These are phyloP conservation scores for Tulasnella sp. DNA, from an alignment of 768 basidiomycete species.

Conservation along the genomic window DNA sequence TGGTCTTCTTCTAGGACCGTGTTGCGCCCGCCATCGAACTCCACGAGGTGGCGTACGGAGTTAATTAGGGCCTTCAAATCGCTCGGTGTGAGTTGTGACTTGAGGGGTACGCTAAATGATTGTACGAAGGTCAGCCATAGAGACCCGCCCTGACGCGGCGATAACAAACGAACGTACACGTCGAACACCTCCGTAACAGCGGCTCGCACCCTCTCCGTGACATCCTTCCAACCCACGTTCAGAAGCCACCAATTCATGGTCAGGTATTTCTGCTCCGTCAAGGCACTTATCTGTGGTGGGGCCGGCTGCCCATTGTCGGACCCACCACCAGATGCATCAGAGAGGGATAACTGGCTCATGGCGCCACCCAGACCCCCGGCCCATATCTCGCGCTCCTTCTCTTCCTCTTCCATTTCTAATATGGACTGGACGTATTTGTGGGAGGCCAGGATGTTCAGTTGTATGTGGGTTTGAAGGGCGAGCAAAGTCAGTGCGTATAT, in stretches of 20 bases:
- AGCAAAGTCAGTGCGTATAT: constrained; percentile 81
- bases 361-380: background rate
- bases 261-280: constrained; percentile 68
- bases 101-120: constrained; percentile 64
- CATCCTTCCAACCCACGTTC: constrained; percentile 83
- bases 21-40: constrained; percentile 37
- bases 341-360: constrained; percentile 2
- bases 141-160: background rate
- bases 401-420: constrained; percentile 39
- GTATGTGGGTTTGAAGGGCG: constrained; percentile 73
- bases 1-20: constrained; percentile 38
- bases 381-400: constrained; percentile 6
- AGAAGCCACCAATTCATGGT: constrained; percentile 90
- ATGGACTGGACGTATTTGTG: constrained; percentile 67
- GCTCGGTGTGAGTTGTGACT: constrained; percentile 54
- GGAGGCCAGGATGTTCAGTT: constrained; percentile 77
- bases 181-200: constrained; percentile 79
- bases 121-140: background rate
- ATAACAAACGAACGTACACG: constrained; percentile 40
- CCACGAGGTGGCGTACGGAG: constrained; percentile 68
- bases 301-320: constrained; percentile 33
- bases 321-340: background rate
- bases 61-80: constrained; percentile 60
- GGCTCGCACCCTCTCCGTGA: constrained; percentile 58
- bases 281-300: constrained; percentile 36